A percentile compares a stretch with the other conserved stretches of the same genome.
Conservation (phyloP, 805 yeast genomes). For the Teunomyces stri region DNA sequence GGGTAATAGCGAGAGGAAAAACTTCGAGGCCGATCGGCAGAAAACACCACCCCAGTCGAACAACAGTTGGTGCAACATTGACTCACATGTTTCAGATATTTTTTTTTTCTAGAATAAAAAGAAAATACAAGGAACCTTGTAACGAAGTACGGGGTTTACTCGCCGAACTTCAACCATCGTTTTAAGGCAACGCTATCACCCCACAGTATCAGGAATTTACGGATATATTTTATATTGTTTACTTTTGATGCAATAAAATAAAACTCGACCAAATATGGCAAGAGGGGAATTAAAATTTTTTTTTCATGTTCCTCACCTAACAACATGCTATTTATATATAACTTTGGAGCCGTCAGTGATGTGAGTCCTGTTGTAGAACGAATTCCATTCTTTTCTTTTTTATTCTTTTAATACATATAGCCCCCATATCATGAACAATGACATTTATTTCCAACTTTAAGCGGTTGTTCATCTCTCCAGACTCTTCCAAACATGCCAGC, state of each 20-base stretch:
- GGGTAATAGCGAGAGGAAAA: background rate
- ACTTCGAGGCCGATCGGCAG: too few species aligned
- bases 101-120: too few species aligned
- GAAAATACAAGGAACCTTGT: background rate
- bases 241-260: background rate
- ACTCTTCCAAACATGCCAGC: background rate
- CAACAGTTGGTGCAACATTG: too few species aligned
- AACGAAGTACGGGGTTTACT: background rate
- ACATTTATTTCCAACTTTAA: conserved; percentile 11
- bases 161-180: background rate
- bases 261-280: background rate
- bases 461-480: conserved; percentile 10
- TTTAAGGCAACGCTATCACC: background rate
- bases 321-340: conserved; percentile 3
- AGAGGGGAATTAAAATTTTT: conserved; percentile 1
- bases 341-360: background rate
- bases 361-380: background rate
- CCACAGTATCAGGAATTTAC: conserved; percentile 3
- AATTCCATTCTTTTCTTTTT: background rate
- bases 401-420: background rate
- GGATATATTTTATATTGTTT: background rate
- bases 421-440: background rate
- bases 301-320: conserved; percentile 1
- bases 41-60: too few species aligned
- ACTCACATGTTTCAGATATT: too few species aligned